Base-by-base conservation (phyloP, 1,284 basidiomycete genomes). In the Tilletia indica region DNA sequence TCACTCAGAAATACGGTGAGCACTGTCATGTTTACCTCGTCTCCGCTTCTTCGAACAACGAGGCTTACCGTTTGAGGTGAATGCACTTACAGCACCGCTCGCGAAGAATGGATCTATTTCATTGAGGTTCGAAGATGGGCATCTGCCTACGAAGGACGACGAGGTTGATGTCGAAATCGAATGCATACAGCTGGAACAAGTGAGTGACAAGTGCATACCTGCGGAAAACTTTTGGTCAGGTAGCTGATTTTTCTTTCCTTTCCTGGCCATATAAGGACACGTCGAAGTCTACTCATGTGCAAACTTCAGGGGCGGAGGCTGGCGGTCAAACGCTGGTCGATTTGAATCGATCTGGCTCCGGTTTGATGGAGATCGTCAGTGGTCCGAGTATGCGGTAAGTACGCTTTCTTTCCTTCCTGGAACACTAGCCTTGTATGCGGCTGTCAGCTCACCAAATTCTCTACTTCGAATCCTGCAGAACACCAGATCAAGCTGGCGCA, bases 141-240 rank as follows among this genome's bases (percentile, higher is more conserved):
- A 74, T 78, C 79, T 72, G 77, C 84, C 71, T 67, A 82, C 61
- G 56, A 85, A 85, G 19, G 87, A 84, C 49, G 84, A 83, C 16
- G 86, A 86, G 70, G 79, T 85, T 6, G 70, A 72, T 6, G 91
- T 99, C 19, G 87, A 92, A 12, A 93, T 99, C 70, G 91, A 93
- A 73, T 97, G 98, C 85, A 89, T 99, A 38, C 97, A 99, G 82
- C 88, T 98, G 0, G 96, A 99, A 85, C 96, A 98, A 88, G 93
- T 93, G 64, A 72, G 86, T 54, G 9, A 11, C 4, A 3, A 9
- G n/a, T 2, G 3, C 58, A 19, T 1, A 2, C 9, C 51, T 31
- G 25, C 2, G 25, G 51, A n/a, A 11, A 54, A 25, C n/a, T n/a
- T 31, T 2, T 31, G 25, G 51, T 54, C 1, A 54, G 2, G 51